Percentiles rank a stretch among this genome's conserved stretches.
Conservation (phyloP, 164 flowering plant genomes). For the Stephania cephalantha region DNA sequence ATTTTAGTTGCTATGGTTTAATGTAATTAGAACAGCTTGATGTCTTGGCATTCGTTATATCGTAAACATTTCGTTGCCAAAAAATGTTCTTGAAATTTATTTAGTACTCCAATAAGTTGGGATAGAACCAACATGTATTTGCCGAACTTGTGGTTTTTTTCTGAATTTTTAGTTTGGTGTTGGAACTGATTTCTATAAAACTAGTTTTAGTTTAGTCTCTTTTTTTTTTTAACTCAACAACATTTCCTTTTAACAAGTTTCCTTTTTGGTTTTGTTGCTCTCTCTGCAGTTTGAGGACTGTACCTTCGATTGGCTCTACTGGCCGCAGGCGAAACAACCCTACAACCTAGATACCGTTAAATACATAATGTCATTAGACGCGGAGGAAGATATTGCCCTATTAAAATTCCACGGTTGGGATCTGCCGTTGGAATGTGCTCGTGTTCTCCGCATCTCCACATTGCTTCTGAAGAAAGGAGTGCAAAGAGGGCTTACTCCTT, state of each 20-base stretch:
- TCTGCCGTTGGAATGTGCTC: conserved; percentile 42
- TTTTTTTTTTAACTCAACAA: neutral
- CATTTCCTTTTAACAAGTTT: neutral
- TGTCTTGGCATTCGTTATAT: no score
- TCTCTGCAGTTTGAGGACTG: conserved; percentile 68
- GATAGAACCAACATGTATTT: no score
- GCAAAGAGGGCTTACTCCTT: conserved; percentile 57
- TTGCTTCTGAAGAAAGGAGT: conserved; percentile 80
- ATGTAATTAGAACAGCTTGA: no score
- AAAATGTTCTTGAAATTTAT: no score
- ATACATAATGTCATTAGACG: conserved; percentile 60
- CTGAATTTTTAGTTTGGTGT: neutral
- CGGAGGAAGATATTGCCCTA: conserved; percentile 58
- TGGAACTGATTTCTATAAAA: neutral
- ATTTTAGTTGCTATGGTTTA: no score
- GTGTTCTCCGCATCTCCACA: conserved; percentile 65
- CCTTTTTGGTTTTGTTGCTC: neutral
- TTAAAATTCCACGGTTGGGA: conserved; percentile 59
- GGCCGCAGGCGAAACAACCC: conserved; percentile 70
- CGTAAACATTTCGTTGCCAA: no score
- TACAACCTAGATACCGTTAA: conserved; percentile 36
- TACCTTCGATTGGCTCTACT: conserved; percentile 80
- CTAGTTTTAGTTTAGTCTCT: neutral
- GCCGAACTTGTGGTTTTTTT: neutral
- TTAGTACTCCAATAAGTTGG: no score